phyloP scores from a whole-genome alignment of 768 basidiomycete genomes.

The Fistulinella prunicolor region DNA sequence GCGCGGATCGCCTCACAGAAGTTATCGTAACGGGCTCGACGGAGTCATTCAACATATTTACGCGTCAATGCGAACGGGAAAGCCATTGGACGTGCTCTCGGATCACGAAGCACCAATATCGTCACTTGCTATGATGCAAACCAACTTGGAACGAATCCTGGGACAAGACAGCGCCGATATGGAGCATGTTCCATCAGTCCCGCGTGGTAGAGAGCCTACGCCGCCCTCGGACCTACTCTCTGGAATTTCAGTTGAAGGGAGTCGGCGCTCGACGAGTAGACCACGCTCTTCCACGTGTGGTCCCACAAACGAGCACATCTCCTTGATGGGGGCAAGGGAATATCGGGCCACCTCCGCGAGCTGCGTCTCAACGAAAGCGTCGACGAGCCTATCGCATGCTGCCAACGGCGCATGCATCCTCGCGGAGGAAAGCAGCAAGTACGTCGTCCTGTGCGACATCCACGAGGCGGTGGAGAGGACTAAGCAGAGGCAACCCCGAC shows the following conservation, averaged over 20 bases:
- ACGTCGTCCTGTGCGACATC: constrained; percentile 92
- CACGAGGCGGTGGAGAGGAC: constrained; percentile 86
- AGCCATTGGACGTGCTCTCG: constrained; percentile 86
- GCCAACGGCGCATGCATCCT: constrained; percentile 90
- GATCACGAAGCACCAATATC: constrained; percentile 94
- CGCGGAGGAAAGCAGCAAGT: constrained; percentile 96
- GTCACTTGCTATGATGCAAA: constrained; percentile 81
- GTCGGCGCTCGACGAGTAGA: constrained; percentile 90
- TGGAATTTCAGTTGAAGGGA: constrained; percentile 93
- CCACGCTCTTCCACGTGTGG: constrained; percentile 85
- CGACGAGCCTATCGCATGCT: constrained; percentile 89
- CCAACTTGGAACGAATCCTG: constrained; percentile 87
- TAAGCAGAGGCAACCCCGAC: too few species aligned
- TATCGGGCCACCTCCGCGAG: constrained; percentile 91
- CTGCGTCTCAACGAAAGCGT: constrained; percentile 83
- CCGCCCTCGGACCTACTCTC: constrained; percentile 83
- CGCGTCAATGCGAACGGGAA: constrained; percentile 98
- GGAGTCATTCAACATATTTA: constrained; percentile 93
- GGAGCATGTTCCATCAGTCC: constrained; percentile 89
- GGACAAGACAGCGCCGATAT: constrained; percentile 88
- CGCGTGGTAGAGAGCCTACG: constrained; percentile 83
- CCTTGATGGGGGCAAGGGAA: constrained; percentile 91
- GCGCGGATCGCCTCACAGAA: constrained; percentile 97
- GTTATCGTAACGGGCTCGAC: constrained; percentile 96
- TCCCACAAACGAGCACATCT: constrained; percentile 82